Evolutionary conservation across 179 eudicot genomes (phyloP), one percentile per base, ranked within the genome.

Genomic region (Camellia oleifera): DNA sequence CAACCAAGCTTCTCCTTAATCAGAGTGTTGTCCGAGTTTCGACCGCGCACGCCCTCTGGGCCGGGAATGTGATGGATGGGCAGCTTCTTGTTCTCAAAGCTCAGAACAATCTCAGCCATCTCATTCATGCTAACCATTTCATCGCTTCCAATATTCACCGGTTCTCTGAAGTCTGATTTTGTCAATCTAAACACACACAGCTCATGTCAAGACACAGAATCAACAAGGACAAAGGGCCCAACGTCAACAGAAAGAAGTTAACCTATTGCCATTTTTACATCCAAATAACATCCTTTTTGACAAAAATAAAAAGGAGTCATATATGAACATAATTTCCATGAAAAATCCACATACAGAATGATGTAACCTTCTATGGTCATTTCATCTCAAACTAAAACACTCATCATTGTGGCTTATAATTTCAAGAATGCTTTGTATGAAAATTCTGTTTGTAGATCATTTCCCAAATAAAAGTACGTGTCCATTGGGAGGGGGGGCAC

Each of bases 61-160:
- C 99, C 99, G 1, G 99, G 99, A 81, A 96, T 96, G 84, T 94
- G 98, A 45, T 96, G 94, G 77, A 96, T 96, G 0, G 94, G 96
- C 64, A 96, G 92, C 79, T 91, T 94, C 90, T 85, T 94, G 32
- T 91, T 70, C 69, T 92, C 98, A 46, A 96, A 96, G 85, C 98
- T 87, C 18, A 91, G 92, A 75, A 95, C 95, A 23, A 92, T 95
- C 84, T 94, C 97, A 54, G 99, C 99, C 99, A 95, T 94, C 86
- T 91, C 97, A 70, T 95, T 95, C 98, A 95, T 95, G 90, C 99
- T 94, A 50, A 95, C 97, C 95, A 92, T 92, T 86, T 95, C 99
- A 83, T 95, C 98, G 78, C 99, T 94, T 84, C 98, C 98, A 77
- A 95, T 95, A 74, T 95, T 93, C 74, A 95, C 97, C 50, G 98